Conservation (phyloP, 2,329 filamentous ascomycete species). For the Aspergillus sojae region DNA sequence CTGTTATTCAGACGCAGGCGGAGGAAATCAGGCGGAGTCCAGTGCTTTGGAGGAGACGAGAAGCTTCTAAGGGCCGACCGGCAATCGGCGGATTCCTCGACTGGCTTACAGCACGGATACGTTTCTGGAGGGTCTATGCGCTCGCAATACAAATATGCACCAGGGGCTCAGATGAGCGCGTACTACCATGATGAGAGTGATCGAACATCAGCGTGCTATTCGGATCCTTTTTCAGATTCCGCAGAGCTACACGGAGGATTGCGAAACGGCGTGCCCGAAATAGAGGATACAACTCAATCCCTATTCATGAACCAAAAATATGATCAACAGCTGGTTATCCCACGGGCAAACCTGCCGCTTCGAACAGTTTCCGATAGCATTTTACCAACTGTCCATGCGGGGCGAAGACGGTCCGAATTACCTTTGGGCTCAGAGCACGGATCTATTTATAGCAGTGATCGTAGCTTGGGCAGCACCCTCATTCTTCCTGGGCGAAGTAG, state of each 20-base stretch:
- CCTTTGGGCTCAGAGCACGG: constrained; percentile 4
- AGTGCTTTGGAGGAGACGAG: constrained; percentile 19
- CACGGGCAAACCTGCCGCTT: background rate
- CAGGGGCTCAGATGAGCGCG: background rate
- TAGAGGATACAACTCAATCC: background rate
- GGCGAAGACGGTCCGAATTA: background rate
- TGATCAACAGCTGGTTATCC: background rate
- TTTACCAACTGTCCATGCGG: background rate
- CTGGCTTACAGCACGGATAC: constrained; percentile 19
- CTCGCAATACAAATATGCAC: constrained; percentile 14
- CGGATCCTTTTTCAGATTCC: constrained; percentile 22
- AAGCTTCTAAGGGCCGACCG: constrained; percentile 19
- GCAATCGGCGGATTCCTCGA: constrained; percentile 19
- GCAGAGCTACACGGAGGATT: constrained; percentile 5
- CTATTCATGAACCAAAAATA: constrained; percentile 11
- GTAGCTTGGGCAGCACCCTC: constrained; percentile 32
- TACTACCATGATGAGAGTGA: background rate
- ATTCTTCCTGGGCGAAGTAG: constrained; percentile 31
- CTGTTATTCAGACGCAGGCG: constrained; percentile 28
- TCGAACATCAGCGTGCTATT: constrained; percentile 3
- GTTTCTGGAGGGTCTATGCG: constrained; percentile 14
- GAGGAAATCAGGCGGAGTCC: constrained; percentile 11
- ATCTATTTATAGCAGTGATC: constrained; percentile 22
- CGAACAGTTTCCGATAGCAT: constrained; percentile 8
- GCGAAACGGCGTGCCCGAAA: background rate